These are phyloP conservation scores for Nakazawaea populi DNA, from an alignment of 805 yeast species.

Conservation along the genomic window DNA sequence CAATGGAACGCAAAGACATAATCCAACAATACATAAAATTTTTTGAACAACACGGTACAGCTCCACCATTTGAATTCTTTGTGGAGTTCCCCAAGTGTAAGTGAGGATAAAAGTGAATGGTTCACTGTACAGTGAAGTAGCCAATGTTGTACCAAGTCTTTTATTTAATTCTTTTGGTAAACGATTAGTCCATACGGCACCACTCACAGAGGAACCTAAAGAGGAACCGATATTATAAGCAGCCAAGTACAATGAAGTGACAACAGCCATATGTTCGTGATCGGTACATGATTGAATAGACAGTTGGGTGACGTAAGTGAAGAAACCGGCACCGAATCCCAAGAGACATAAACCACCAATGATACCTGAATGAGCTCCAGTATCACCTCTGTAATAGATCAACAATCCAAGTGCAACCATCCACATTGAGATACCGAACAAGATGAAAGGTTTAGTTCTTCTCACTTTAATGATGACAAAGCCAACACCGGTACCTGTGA, in stretches of 20 bases:
- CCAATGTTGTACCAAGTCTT: constrained; percentile 30
- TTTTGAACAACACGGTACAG: constrained; percentile 58
- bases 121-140: constrained; percentile 39
- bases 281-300: constrained; percentile 52
- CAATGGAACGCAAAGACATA: constrained; percentile 49
- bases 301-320: constrained; percentile 59
- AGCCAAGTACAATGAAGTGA: constrained; percentile 52
- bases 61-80: constrained; percentile 48
- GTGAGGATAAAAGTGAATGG: constrained; percentile 45
- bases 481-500: constrained; percentile 56
- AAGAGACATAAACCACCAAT: constrained; percentile 59
- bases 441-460: constrained; percentile 52
- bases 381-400: constrained; percentile 47
- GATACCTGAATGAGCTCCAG: constrained; percentile 44
- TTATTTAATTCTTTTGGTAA: constrained; percentile 37
- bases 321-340: constrained; percentile 73
- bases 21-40: constrained; percentile 49
- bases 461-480: constrained; percentile 42
- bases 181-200: constrained; percentile 65
- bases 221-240: constrained; percentile 60
- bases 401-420: constrained; percentile 56
- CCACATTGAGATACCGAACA: constrained; percentile 56
- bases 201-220: constrained; percentile 56
- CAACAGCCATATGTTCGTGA: constrained; percentile 62
- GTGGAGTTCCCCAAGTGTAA: constrained; percentile 59